A percentile compares a stretch with the other conserved stretches of the same genome.
Evolutionary conservation across 805 yeast species (phyloP).

Genomic region (Millerozyma acaciae): DNA sequence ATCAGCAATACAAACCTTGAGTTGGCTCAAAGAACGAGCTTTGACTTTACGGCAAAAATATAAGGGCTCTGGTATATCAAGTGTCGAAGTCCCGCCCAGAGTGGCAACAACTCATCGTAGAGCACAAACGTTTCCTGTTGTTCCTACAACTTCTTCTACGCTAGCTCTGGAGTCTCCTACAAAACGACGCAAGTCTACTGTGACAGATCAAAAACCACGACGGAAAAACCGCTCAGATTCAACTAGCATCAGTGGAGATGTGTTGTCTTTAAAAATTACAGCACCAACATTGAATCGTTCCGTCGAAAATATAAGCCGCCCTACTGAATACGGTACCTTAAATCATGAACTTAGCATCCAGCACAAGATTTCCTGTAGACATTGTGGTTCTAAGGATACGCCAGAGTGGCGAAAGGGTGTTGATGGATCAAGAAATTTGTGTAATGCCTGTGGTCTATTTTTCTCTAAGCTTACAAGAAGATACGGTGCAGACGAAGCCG

Average conservation of each 20-base stretch:
- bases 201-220: not conserved
- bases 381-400: slow-evolving; percentile 70
- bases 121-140: no score
- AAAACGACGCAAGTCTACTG: slow-evolving; percentile 2
- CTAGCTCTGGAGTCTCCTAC: no score
- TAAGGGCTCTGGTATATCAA: no score
- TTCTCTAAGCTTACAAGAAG: slow-evolving; percentile 57
- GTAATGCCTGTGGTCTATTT: slow-evolving; percentile 90
- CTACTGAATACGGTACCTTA: slow-evolving; percentile 10
- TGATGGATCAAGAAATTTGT: slow-evolving; percentile 71
- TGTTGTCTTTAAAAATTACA: slow-evolving; percentile 8
- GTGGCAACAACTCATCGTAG: no score
- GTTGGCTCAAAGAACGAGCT: slow-evolving; percentile 2
- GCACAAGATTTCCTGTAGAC: slow-evolving; percentile 27
- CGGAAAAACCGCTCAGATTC: not conserved
- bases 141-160: no score
- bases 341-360: slow-evolving; percentile 15
- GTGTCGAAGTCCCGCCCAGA: no score
- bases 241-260: slow-evolving; percentile 8
- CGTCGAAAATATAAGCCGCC: not conserved
- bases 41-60: no score
- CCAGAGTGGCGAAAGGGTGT: slow-evolving; percentile 97
- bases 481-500: slow-evolving; percentile 42
- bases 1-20: slow-evolving; percentile 3
- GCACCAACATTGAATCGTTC: not conserved